phyloP scores from a whole-genome alignment of 225 moss, liverwort and hornwort genomes.

The Polytrichum formosum region DNA sequence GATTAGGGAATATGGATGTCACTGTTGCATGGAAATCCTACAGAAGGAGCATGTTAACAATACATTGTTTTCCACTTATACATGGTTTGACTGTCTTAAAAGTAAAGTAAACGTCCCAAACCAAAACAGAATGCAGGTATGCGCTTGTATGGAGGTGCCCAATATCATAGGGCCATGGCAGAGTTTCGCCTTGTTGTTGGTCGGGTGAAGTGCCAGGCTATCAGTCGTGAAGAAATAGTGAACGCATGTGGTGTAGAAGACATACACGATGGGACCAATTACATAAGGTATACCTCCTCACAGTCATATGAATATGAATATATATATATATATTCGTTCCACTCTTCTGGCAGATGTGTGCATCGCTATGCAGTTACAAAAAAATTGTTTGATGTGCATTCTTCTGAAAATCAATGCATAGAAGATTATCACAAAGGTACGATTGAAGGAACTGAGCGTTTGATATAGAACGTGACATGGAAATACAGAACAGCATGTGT shows the following conservation, averaged over 20 bases:
- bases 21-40: no score
- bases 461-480: neutral
- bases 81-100: no score
- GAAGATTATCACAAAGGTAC: conserved; percentile 7
- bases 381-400: no score
- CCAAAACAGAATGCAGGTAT: conserved; percentile 72
- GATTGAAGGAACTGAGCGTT: neutral
- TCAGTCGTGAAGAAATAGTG: conserved; percentile 94
- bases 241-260: conserved; percentile 99
- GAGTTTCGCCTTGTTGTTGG: conserved; percentile 88
- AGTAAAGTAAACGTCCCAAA: neutral
- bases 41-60: no score
- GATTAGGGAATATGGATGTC: no score
- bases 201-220: conserved; percentile 75
- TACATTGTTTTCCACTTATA: no score
- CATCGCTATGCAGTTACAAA: no score
- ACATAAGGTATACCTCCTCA: conserved; percentile 57
- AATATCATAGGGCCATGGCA: conserved; percentile 98
- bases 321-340: neutral
- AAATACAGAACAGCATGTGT: conserved; percentile 90
- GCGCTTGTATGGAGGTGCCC: conserved; percentile 97
- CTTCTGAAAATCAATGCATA: no score
- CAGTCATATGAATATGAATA: no score
- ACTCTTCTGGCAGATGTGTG: no score
- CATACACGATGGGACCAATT: conserved; percentile 95